Conservation (phyloP, 2,329 filamentous ascomycete genomes). For the Seiridium unicorne region DNA sequence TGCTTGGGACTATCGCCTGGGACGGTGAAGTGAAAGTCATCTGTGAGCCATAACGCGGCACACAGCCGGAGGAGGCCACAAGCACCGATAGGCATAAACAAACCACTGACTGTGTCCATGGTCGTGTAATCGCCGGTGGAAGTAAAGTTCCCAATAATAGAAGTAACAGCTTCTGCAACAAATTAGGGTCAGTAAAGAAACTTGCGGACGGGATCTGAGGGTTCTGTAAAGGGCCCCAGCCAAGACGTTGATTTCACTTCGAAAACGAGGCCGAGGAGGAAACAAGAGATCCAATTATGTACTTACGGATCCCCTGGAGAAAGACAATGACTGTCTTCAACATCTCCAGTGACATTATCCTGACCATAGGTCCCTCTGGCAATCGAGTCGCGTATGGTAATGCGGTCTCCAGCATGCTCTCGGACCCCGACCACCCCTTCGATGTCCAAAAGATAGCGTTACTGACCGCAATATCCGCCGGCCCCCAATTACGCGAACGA, state of each 20-base stretch:
- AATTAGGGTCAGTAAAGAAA: no score
- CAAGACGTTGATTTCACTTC: no score
- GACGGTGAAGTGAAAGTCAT: neutral
- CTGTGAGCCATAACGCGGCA: neutral
- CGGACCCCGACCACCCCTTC: neutral
- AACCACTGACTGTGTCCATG: constrained; percentile 2
- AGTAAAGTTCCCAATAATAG: neutral
- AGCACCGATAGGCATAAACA: neutral
- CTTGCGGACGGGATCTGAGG: no score
- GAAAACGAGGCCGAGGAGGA: no score
- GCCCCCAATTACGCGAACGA: neutral
- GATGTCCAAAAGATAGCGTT: neutral
- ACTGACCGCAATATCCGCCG: neutral
- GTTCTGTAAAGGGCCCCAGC: no score
- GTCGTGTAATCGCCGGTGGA: neutral
- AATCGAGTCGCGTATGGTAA: neutral
- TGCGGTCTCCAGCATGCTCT: neutral
- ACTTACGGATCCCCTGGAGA: neutral
- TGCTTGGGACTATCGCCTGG: neutral
- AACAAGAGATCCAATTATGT: no score
- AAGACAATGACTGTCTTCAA: neutral
- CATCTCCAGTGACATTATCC: neutral
- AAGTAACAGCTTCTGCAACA: neutral
- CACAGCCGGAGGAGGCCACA: neutral
- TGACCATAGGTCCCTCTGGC: neutral